A percentile compares a stretch with the other conserved stretches of the same genome.
phyloP scores from a whole-genome alignment of 257 asterid genomes.

The Apocynum venetum region DNA sequence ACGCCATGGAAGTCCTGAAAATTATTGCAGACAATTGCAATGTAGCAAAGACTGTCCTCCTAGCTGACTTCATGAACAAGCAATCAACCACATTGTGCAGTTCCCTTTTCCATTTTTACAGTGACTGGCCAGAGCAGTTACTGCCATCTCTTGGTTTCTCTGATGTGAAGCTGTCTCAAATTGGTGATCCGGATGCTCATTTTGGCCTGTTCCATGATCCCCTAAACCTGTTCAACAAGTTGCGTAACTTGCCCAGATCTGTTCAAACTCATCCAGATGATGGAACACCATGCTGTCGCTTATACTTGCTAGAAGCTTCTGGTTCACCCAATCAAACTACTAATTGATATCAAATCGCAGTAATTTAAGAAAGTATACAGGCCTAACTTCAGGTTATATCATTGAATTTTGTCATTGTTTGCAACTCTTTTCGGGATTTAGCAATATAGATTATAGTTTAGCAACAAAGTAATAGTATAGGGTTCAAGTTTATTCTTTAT shows the following conservation, averaged over 20 bases:
- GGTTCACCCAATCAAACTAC: constrained; percentile 55
- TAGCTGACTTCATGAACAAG: constrained; percentile 95
- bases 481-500: neutral
- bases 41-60: constrained; percentile 61
- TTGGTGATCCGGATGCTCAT: constrained; percentile 94
- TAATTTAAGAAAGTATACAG: constrained; percentile 20
- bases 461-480: neutral
- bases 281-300: constrained; percentile 86
- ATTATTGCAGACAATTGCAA: constrained; percentile 65
- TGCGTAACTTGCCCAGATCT: constrained; percentile 79
- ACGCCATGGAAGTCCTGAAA: constrained; percentile 71
- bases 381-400: constrained; percentile 8
- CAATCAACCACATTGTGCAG: constrained; percentile 79
- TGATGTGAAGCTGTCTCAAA: constrained; percentile 83
- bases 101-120: constrained; percentile 71
- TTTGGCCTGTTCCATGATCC: constrained; percentile 90
- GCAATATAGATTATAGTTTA: constrained; percentile 2
- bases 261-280: constrained; percentile 81
- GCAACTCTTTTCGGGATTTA: neutral
- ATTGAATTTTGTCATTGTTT: constrained; percentile 22
- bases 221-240: constrained; percentile 68
- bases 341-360: constrained; percentile 26
- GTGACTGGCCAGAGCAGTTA: constrained; percentile 94
- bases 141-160: constrained; percentile 84
- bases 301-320: constrained; percentile 82